Conservation (phyloP, 345 rosid genomes). For the Anacardium occidentale region DNA sequence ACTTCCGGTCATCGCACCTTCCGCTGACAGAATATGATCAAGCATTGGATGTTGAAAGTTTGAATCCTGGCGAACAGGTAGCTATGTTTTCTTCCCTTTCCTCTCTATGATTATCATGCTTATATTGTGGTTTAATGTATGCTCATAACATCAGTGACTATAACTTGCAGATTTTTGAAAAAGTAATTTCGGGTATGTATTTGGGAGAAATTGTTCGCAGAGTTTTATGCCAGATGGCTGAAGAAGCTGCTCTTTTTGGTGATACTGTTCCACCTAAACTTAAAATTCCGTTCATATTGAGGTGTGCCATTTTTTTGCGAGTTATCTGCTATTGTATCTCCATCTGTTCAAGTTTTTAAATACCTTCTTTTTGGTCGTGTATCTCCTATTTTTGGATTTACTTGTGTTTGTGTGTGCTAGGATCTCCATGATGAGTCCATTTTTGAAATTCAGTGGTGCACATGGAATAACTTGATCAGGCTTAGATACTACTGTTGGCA, state of each 20-base stretch:
- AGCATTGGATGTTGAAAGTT: slow-evolving; percentile 50
- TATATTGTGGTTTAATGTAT: not conserved
- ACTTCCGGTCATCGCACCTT: slow-evolving; percentile 65
- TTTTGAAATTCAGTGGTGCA: not conserved
- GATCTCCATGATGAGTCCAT: not conserved
- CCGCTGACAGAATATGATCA: slow-evolving; percentile 64
- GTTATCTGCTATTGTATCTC: not conserved
- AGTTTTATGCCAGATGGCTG: slow-evolving; percentile 60
- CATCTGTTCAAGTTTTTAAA: too few species aligned
- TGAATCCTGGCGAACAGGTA: slow-evolving; percentile 85
- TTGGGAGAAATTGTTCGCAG: slow-evolving; percentile 71
- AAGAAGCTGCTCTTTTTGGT: slow-evolving; percentile 72
- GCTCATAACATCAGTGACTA: not conserved
- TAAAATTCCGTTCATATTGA: slow-evolving; percentile 57
- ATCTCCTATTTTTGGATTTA: not conserved
- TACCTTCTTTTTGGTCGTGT: not conserved
- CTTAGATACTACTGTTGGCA: not conserved
- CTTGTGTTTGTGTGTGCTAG: not conserved
- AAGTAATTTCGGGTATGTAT: slow-evolving; percentile 78
- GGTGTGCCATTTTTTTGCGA: slow-evolving; percentile 32
- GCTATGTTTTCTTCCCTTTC: not conserved
- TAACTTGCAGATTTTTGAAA: slow-evolving; percentile 62
- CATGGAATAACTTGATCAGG: not conserved
- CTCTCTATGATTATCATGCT: not conserved
- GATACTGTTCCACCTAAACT: slow-evolving; percentile 59